A percentile compares a stretch with the other conserved stretches of the same genome.
phyloP scores from a whole-genome alignment of 257 asterid species.

The Ballota nigra region DNA sequence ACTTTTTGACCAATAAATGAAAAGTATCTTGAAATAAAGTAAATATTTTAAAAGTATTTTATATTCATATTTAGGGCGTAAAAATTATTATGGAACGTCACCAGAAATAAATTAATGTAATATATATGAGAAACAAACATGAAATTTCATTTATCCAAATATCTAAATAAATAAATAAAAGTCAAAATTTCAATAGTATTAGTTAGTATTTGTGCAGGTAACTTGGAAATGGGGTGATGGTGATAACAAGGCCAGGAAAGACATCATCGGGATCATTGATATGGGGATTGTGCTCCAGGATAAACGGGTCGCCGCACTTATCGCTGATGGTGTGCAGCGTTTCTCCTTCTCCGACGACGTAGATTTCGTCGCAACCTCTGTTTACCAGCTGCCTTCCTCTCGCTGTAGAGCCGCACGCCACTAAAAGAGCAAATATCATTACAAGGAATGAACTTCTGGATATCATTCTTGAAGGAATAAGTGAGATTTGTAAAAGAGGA shows the following conservation, averaged over 20 bases:
- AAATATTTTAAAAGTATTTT: too few species aligned
- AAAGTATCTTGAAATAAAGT: too few species aligned
- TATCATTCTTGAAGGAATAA: not conserved
- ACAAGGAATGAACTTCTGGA: not conserved
- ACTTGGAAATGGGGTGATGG: constrained; percentile 20
- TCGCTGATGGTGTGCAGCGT: constrained; percentile 32
- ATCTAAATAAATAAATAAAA: not conserved
- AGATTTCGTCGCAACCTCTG: constrained; percentile 33
- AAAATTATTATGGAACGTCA: too few species aligned
- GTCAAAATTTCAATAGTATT: too few species aligned
- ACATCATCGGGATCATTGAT: constrained; percentile 36
- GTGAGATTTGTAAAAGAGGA: not conserved
- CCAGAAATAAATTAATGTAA: too few species aligned
- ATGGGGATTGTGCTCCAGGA: constrained; percentile 31
- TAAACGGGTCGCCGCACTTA: constrained; percentile 31
- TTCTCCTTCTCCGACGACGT: constrained; percentile 37
- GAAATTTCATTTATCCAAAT: not conserved
- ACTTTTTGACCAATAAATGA: too few species aligned
- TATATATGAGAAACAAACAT: too few species aligned
- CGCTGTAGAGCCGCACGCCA: not conserved
- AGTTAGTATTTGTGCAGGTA: not conserved
- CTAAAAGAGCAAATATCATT: not conserved
- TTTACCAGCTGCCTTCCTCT: constrained; percentile 12
- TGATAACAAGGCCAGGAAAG: constrained; percentile 36
- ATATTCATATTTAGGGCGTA: too few species aligned